A percentile compares a stretch with the other conserved stretches of the same genome.
Conservation (phyloP, 176 grass and related monocot genomes). For the Hordeum marinum region DNA sequence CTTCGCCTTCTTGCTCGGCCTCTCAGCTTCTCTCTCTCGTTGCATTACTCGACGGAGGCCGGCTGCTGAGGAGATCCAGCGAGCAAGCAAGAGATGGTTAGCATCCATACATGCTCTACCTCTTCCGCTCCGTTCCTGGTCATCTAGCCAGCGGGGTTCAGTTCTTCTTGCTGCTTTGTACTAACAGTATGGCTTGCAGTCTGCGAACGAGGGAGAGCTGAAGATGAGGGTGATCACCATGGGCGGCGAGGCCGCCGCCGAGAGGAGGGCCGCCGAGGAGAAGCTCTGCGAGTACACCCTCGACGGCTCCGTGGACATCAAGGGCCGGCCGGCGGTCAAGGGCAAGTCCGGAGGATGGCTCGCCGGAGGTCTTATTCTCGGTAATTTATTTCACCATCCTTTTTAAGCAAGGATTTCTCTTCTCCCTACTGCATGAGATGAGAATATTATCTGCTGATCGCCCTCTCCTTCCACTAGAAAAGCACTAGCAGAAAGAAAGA, state of each 20-base stretch:
- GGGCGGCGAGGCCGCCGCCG: conserved; percentile 6
- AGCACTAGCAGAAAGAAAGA: background rate
- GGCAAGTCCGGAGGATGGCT: conserved; percentile 69
- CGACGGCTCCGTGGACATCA: conserved; percentile 70
- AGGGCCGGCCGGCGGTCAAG: conserved; percentile 61
- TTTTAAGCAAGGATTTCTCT: background rate
- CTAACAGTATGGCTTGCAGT: conserved; percentile 26
- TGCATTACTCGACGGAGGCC: background rate
- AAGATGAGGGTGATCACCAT: conserved; percentile 37
- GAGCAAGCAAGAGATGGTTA: conserved; percentile 46
- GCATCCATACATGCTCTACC: background rate
- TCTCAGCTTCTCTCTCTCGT: conserved; percentile 4
- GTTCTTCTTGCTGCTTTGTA: background rate
- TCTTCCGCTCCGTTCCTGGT: background rate
- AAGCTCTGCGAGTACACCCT: conserved; percentile 53
- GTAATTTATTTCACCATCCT: conserved; percentile 7
- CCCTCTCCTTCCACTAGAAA: background rate
- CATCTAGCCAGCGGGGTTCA: background rate
- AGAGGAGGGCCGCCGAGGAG: conserved; percentile 18
- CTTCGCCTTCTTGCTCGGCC: background rate
- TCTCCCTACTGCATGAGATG: too few species aligned
- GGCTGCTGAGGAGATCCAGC: background rate
- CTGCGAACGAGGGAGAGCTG: conserved; percentile 29
- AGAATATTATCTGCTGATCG: background rate
- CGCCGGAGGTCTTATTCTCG: conserved; percentile 64